Evolutionary conservation across 768 basidiomycete species (phyloP), one percentile per base, ranked within the genome.

Genomic region (Porphyrellus cyaneotinctus): DNA sequence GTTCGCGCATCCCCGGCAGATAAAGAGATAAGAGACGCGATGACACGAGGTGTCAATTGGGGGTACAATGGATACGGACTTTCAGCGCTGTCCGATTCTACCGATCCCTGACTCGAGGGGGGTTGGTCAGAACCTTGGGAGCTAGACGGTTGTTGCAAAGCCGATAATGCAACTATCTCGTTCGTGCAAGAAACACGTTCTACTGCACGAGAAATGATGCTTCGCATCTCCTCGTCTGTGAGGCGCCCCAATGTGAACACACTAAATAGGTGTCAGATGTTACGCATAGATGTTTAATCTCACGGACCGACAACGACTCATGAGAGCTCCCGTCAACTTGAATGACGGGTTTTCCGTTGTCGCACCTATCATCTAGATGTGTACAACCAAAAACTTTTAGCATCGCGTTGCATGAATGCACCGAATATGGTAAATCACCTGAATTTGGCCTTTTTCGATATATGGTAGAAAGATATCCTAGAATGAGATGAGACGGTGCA

Each of bases 341-440:
- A 94, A 94, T 0, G 88, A 90, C 1, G 91, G 91, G 56, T 94
- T 94, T 68, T 94, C 91, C 1, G 91, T 93, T 4, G 91, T 94
- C 1, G 91, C 89, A 24, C 89, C 89, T 60, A 91, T 80, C 26
- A 91, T 71, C 81, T 86, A 14, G 32, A 17, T 18, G 15, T 14
- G 18, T 22, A 31, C 26, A 17, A 30, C n/a, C n/a, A n/a, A 31
- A 55, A 37, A 51, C 11, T 12, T 35, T 41, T 28, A 24, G 26
- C 9, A 28, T 28, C 26, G 5, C 35, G 22, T 44, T 50, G 46
- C 46, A n/a, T 48, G 32, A 51, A 31, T 38, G 31, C 22, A 41
- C 22, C 15, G 36, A 18, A 33, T 48, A 9, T 14, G 43, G 33
- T 28, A 7, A 32, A 39, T 54, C 42, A 82, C 82, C 69, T 86